phyloP scores from a whole-genome alignment of 352 stramenopile species.

The Poterioochromonas sp. region DNA sequence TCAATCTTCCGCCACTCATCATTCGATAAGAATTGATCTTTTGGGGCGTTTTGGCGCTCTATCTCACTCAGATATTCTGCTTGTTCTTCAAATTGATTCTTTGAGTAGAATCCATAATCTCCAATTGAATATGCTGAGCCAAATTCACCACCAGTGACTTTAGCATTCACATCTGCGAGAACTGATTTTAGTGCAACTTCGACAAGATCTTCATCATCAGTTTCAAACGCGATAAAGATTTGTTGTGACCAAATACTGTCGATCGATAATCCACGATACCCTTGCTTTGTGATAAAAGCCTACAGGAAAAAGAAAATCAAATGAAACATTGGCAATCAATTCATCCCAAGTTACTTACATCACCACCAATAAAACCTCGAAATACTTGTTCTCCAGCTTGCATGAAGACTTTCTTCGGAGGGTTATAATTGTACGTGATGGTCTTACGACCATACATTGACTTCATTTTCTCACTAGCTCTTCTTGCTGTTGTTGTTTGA shows the following conservation, averaged over 20 bases:
- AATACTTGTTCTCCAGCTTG: constrained; percentile 14
- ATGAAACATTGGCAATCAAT: too few relatives aligned
- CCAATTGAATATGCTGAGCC: not conserved
- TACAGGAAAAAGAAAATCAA: too few relatives aligned
- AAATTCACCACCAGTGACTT: not conserved
- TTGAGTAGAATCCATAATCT: not conserved
- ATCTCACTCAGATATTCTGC: not conserved
- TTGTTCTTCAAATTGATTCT: not conserved
- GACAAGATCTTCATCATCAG: not conserved
- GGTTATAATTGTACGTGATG: too few relatives aligned
- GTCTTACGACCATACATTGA: too few relatives aligned
- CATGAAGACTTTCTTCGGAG: too few relatives aligned
- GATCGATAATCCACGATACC: not conserved
- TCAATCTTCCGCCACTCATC: not conserved
- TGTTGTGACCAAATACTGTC: not conserved
- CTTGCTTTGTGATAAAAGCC: constrained; percentile 23
- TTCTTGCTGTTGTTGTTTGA: too few relatives aligned
- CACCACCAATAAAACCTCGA: constrained; percentile 13
- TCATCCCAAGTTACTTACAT: too few relatives aligned
- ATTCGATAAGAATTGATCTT: not conserved
- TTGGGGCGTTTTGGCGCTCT: not conserved
- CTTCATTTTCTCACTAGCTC: too few relatives aligned
- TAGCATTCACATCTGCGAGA: not conserved
- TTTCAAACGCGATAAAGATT: constrained; percentile 11
- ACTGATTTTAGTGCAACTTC: not conserved